Evolutionary conservation across 2,329 filamentous ascomycete species (phyloP), one percentile per base, ranked within the genome.

Genomic region (Ceratocystis colombiana): DNA sequence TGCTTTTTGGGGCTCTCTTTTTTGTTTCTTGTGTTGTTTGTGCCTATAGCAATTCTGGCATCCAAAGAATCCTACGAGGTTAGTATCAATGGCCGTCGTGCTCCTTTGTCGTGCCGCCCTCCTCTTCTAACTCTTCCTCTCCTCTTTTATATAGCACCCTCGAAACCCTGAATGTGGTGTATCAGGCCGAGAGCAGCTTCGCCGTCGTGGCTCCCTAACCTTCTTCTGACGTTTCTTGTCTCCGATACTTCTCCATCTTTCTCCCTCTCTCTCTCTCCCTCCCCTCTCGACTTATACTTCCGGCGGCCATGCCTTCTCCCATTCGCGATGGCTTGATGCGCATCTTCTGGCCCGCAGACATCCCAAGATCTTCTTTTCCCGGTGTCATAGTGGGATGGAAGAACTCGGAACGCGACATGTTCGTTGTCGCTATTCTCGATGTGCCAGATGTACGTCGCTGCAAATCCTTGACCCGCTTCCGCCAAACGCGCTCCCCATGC

Each of bases 311-410:
- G 77, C 82, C 80, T 81, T 87, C 87, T 84, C 79, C 83, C 79
- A 83, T 84, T 78, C 81, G 85, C 81, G 84, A 94, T 89, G 92
- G 89, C 73, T 81, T 97, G 80, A 90, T 97, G 87, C 90, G 94
- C 80, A 87, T 99, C 79, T 97, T 99, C 79, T 99, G 94, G 94
- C 95, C 94, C 72, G 88, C 88, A 73, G 92, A 96, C 77, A 85
- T 90, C 73, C 82, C 84, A 65, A 82, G 81, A 75, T 88, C 87
- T 66, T 83, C 85, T 71, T 80, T 84, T 67, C 84, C 90, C 53
- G 94, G 93, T 57, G 89, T 96, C 68, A 85, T 99, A 70, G 89
- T 99, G 61, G 94, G 94, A 73, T 99, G 93, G 90, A 86, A 88
- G 72, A 99, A 99, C 76, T 96, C 93, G 46, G 87, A 88, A 61